phyloP scores from a whole-genome alignment of 768 basidiomycete species.

The Boletus tylopilopsis region DNA sequence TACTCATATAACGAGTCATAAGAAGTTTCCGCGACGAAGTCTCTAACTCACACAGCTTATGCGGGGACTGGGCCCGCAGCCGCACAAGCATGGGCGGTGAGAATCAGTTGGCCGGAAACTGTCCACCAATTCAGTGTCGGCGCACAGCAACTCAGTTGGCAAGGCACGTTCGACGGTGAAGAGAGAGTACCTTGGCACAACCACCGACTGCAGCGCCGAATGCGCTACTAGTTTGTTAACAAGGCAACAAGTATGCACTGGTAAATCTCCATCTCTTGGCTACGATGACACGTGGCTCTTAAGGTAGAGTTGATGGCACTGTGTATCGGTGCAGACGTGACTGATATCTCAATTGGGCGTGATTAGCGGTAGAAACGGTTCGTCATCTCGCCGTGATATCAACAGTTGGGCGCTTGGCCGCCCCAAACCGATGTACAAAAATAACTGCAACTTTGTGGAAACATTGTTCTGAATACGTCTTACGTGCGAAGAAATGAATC shows the following conservation, averaged over 20 bases:
- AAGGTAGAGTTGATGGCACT: slow-evolving; percentile 2
- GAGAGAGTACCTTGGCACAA: neutral
- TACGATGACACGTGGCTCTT: slow-evolving; percentile 16
- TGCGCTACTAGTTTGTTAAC: slow-evolving; percentile 5
- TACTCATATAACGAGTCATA: neutral
- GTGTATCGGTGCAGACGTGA: slow-evolving; percentile 11
- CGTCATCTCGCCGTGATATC: slow-evolving; percentile 2
- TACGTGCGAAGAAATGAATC: slow-evolving; percentile 13
- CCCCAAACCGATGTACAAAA: slow-evolving; percentile 9
- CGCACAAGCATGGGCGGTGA: slow-evolving; percentile 19
- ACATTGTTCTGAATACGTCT: slow-evolving; percentile 4
- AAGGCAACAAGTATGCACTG: slow-evolving; percentile 10
- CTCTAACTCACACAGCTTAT: slow-evolving; percentile 18
- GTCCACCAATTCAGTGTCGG: slow-evolving; percentile 12
- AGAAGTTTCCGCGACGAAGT: neutral
- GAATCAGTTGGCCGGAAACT: slow-evolving; percentile 17
- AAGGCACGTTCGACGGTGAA: neutral
- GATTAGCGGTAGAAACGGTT: slow-evolving; percentile 21
- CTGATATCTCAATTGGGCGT: slow-evolving; percentile 14
- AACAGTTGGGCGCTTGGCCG: slow-evolving; percentile 8
- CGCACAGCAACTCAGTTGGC: slow-evolving; percentile 19
- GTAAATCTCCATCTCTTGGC: slow-evolving; percentile 11
- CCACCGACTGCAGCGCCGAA: neutral
- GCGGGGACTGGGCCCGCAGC: slow-evolving; percentile 21
- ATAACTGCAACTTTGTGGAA: slow-evolving; percentile 8